phyloP scores from a whole-genome alignment of 1,139 yeast species.

The Yamadazyma oceani region DNA sequence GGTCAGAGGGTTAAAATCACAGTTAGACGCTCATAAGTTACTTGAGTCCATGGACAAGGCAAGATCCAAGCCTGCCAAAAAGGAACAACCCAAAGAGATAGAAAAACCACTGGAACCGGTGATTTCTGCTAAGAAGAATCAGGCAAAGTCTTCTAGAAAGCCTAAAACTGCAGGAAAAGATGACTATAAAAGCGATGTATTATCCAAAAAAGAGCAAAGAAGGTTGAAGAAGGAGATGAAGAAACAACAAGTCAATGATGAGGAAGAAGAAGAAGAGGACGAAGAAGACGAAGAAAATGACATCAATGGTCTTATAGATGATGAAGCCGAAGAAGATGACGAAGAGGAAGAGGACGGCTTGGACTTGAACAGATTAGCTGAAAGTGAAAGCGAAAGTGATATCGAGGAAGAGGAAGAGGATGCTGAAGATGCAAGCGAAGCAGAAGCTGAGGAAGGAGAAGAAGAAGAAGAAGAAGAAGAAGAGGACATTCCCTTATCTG shows the following conservation, averaged over 20 bases:
- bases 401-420: slow-evolving; percentile 39
- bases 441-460: slow-evolving; percentile 44
- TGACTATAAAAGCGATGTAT: slow-evolving; percentile 45
- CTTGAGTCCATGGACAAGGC: slow-evolving; percentile 27
- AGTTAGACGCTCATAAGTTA: slow-evolving; percentile 33
- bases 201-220: slow-evolving; percentile 67
- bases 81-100: slow-evolving; percentile 11
- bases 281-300: slow-evolving; percentile 25
- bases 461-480: slow-evolving; percentile 46
- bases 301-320: slow-evolving; percentile 23
- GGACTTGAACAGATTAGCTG: slow-evolving; percentile 59
- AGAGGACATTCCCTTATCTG: slow-evolving; percentile 74
- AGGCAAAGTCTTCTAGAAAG: slow-evolving; percentile 16
- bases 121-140: slow-evolving; percentile 6
- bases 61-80: slow-evolving; percentile 23
- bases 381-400: slow-evolving; percentile 47
- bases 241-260: slow-evolving; percentile 21
- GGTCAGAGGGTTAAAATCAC: slow-evolving; percentile 26
- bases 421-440: slow-evolving; percentile 46
- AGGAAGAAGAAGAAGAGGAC: slow-evolving; percentile 21
- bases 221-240: slow-evolving; percentile 52
- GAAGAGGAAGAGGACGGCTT: slow-evolving; percentile 36
- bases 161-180: slow-evolving; percentile 19
- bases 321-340: slow-evolving; percentile 29
- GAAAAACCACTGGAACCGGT: slow-evolving; percentile 10